Evolutionary conservation across 768 basidiomycete species (phyloP), one percentile per base, ranked within the genome.

Genomic region (Serendipita sp.): DNA sequence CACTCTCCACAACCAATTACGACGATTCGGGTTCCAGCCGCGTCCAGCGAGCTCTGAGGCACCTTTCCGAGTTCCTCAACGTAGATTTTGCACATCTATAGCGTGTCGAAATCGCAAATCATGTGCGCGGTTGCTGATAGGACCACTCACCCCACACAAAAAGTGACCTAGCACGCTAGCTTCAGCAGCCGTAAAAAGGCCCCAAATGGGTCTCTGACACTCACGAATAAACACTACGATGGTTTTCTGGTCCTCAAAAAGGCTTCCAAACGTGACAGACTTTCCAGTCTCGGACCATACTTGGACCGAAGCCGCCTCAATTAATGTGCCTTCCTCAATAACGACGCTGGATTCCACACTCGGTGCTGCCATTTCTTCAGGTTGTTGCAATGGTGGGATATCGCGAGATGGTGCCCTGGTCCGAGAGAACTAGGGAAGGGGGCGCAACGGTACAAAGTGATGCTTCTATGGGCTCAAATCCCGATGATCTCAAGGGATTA

Each of bases 1-100:
- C 78, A 81, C 41, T 81, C 77, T 2, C 84, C 83, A 68, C 84
- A 85, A 3, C 84, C 84, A 33, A 86, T 71, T 14, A 84, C 70
- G 1, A 80, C 72, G 4, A 85, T 71, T 42, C 73, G 72, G 0
- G 71, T 70, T 2, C 68, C 70, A 0, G 81, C 78, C 4, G 69
- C 66, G 1, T 74, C 70, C 9, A 85, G 69, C 0, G 72, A 71
- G 3, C 75, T 74, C 41, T 73, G 60, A 3, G 78, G 72, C 0
- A 82, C 71, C 0, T 72, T 61, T 2, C 75, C 75, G 2, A 85
- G 73, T 48, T 78, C 71, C 60, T 73, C 68, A 16, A 82, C 78
- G 64, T 82, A 84, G 60, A 70, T 71, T 79, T 83, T 64, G 28
- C 53, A 58, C 53, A 58, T 28, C 53, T 58, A 58, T 31, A n/a